Evolutionary conservation across 768 basidiomycete genomes (phyloP).

Genomic region (Chlorophyllum brunneum): DNA sequence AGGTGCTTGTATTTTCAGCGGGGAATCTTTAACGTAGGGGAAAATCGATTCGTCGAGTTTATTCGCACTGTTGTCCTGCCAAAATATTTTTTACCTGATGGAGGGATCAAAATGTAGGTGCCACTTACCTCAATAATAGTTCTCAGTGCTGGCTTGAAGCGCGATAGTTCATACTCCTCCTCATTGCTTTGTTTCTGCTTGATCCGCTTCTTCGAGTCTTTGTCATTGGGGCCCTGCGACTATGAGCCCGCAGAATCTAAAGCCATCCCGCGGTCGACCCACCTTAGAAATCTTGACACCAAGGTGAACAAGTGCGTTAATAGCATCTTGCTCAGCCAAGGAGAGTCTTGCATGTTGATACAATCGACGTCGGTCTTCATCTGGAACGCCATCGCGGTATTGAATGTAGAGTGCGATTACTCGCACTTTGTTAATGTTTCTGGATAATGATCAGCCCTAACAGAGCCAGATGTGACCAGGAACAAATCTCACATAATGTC

Average conservation of each 20-base stretch:
- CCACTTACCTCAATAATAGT: conserved; percentile 76
- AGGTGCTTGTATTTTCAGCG: conserved; percentile 51
- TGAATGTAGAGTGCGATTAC: conserved; percentile 95
- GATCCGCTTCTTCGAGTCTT: conserved; percentile 75
- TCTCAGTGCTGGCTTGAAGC: conserved; percentile 82
- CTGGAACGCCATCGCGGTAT: conserved; percentile 95
- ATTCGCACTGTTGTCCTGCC: conserved; percentile 76
- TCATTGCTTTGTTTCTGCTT: conserved; percentile 73
- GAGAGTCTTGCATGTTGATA: conserved; percentile 93
- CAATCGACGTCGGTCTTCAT: conserved; percentile 90
- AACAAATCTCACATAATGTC: conserved; percentile 64
- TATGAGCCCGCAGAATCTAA: not conserved
- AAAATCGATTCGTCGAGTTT: conserved; percentile 78
- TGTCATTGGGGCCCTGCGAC: conserved; percentile 64
- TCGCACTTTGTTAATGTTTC: conserved; percentile 90
- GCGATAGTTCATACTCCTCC: conserved; percentile 96
- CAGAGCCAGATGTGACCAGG: not conserved
- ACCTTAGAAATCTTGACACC: conserved; percentile 86
- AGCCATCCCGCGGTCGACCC: conserved; percentile 18
- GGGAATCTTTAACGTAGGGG: conserved; percentile 86
- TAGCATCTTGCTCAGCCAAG: conserved; percentile 87
- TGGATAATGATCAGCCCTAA: conserved; percentile 25
- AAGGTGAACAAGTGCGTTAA: conserved; percentile 80
- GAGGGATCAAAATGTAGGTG: not conserved
- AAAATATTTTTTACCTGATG: not conserved